These are phyloP conservation scores for Daucus carota DNA, from an alignment of 129 eudicot genomes.

Conservation along the genomic window DH1_v3.0 NC_030381.2:48369501-48370000, in stretches of 20 bases:
- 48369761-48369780: neutral
- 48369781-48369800: neutral
- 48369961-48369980: neutral
- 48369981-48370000: neutral
- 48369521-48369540: slow-evolving; percentile 56
- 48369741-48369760: slow-evolving; percentile 40
- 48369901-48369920: neutral
- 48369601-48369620: slow-evolving; percentile 91
- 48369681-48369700: slow-evolving; percentile 64
- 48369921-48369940: too few relatives aligned
- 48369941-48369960: neutral
- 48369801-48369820: neutral
- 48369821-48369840: neutral
- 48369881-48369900: neutral
- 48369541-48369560: slow-evolving; percentile 94
- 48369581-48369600: slow-evolving; percentile 80
- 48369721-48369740: slow-evolving; percentile 50
- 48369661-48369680: slow-evolving; percentile 97
- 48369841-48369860: neutral
- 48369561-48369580: slow-evolving; percentile 97
- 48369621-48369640: slow-evolving; percentile 76
- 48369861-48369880: neutral
- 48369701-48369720: slow-evolving; percentile 72
- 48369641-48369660: slow-evolving; percentile 96
- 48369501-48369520: neutral